Conservation (phyloP, 1,284 basidiomycete genomes). For the Austropuccinia psidii region DNA sequence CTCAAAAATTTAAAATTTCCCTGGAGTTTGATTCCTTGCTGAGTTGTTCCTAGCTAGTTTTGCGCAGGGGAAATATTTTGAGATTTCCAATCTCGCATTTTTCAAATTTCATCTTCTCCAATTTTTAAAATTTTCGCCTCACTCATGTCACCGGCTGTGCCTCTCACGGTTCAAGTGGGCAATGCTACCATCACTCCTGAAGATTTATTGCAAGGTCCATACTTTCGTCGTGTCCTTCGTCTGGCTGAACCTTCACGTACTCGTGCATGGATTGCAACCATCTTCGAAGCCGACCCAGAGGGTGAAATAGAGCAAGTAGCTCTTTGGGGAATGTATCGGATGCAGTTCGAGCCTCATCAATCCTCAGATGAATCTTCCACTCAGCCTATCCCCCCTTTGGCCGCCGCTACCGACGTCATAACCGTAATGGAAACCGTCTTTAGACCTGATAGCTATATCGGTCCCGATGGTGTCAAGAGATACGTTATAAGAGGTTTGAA, state of each 20-base stretch:
- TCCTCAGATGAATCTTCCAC: constrained; percentile 13
- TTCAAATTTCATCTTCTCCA: no score
- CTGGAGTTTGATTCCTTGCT: no score
- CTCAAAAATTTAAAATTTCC: no score
- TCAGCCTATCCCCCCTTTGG: constrained; percentile 29
- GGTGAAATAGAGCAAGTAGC: constrained; percentile 37
- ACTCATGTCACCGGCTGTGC: constrained; percentile 22
- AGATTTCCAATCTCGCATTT: no score
- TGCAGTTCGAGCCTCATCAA: constrained; percentile 37
- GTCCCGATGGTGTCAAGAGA: constrained; percentile 26
- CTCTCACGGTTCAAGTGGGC: constrained; percentile 25
- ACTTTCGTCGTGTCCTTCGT: constrained; percentile 34
- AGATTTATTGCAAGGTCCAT: constrained; percentile 30
- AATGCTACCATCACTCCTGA: constrained; percentile 26
- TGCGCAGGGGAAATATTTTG: no score
- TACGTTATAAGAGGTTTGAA: constrained; percentile 37
- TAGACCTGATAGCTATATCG: constrained; percentile 34
- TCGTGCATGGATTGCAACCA: constrained; percentile 36
- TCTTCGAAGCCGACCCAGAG: constrained; percentile 36
- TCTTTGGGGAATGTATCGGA: constrained; percentile 37
- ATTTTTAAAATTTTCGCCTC: no score
- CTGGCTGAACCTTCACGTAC: constrained; percentile 33
- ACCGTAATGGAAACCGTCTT: constrained; percentile 38
- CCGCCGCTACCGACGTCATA: constrained; percentile 37
- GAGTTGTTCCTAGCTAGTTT: no score